Conservation (phyloP, 73 alveolate species). For the Paramecium octaurelia region DNA sequence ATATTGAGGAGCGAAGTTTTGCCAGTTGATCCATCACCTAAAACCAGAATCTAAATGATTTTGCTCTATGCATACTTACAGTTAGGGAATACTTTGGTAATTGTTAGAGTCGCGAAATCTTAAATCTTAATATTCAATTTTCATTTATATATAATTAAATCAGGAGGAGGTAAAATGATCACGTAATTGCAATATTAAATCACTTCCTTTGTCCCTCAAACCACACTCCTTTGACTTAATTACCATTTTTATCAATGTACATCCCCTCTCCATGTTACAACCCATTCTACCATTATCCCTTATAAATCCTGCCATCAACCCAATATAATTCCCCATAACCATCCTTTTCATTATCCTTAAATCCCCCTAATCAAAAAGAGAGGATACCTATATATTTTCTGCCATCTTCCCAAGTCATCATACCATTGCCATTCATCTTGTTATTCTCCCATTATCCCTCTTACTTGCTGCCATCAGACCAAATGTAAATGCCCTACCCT, state of each 20-base stretch:
- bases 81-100: background rate
- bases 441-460: background rate
- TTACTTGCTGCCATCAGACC: background rate
- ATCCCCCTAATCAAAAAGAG: conserved; percentile 61
- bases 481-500: background rate
- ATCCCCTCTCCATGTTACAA: conserved; percentile 49
- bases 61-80: background rate
- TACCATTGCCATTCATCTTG: background rate
- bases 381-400: background rate
- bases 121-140: background rate
- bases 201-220: background rate
- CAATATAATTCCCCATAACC: conserved; percentile 75
- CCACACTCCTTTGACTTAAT: background rate
- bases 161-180: background rate
- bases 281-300: conserved; percentile 54
- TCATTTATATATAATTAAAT: background rate
- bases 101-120: background rate
- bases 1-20: background rate
- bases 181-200: background rate
- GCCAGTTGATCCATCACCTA: background rate
- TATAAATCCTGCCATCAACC: conserved; percentile 75
- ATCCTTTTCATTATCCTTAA: conserved; percentile 53
- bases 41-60: background rate
- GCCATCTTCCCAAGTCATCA: conserved; percentile 25
- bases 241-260: conserved; percentile 22